A percentile compares a stretch with the other conserved stretches of the same genome.
Conservation (phyloP, 1,139 yeast genomes). For the Petasospora fabianii region DNA sequence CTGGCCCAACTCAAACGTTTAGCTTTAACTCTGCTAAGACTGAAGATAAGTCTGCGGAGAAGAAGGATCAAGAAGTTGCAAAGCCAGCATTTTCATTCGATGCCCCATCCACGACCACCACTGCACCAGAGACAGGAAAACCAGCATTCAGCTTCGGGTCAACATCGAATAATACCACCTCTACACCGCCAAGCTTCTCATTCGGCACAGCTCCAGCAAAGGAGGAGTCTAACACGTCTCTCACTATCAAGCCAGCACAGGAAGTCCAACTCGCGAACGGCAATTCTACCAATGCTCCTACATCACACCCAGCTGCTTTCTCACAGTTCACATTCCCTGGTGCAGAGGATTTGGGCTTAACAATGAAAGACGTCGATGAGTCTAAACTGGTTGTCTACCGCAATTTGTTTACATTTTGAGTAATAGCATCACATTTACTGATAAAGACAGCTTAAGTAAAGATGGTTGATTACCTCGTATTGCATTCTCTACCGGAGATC, state of each 20-base stretch:
- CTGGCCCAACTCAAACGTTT: neutral
- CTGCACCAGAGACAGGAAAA: neutral
- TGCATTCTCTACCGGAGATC: too few relatives aligned
- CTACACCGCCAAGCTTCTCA: neutral
- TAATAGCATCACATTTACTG: too few relatives aligned
- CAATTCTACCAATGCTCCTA: neutral
- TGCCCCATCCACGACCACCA: neutral
- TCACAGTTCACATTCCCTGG: conserved; percentile 21
- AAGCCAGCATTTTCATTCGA: conserved; percentile 8
- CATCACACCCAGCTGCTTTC: conserved; percentile 1
- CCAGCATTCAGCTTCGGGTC: conserved; percentile 5
- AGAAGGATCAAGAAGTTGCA: neutral
- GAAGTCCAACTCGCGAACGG: conserved; percentile 1
- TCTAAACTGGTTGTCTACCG: conserved; percentile 17
- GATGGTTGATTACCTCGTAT: too few relatives aligned
- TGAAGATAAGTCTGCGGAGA: neutral
- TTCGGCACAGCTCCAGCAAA: conserved; percentile 3
- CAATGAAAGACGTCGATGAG: conserved; percentile 22
- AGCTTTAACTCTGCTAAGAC: neutral
- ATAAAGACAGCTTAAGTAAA: too few relatives aligned
- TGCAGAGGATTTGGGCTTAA: conserved; percentile 15
- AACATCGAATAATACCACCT: too few relatives aligned
- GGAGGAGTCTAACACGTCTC: conserved; percentile 4
- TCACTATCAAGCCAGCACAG: conserved; percentile 5
- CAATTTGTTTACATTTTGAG: conserved; percentile 19